Percentiles rank a stretch among this genome's conserved stretches.
These are phyloP conservation scores for Nitzschia palea DNA, from an alignment of 108 stramenopile species.

Conservation along the genomic window DNA sequence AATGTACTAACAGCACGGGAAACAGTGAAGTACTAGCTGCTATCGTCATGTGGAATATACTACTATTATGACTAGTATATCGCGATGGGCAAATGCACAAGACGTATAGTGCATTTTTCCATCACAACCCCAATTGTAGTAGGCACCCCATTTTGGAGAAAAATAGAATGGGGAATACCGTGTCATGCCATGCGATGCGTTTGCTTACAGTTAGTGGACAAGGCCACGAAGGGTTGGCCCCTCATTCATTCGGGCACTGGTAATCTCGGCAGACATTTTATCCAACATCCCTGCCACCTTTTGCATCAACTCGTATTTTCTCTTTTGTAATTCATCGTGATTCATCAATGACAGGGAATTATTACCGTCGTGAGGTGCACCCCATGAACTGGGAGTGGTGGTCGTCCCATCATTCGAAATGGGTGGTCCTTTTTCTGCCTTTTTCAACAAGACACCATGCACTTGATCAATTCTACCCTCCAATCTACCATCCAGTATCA, in stretches of 20 bases:
- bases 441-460: slow-evolving; percentile 50
- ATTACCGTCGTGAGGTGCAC: not conserved
- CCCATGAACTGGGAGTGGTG: not conserved
- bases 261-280: slow-evolving; percentile 13
- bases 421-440: slow-evolving; percentile 19
- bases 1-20: too few species aligned
- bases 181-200: too few species aligned
- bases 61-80: too few species aligned
- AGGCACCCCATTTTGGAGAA: too few species aligned
- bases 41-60: too few species aligned
- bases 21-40: too few species aligned
- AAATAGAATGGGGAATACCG: too few species aligned
- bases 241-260: slow-evolving; percentile 36
- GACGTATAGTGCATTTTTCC: too few species aligned
- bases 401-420: not conserved
- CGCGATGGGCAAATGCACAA: too few species aligned
- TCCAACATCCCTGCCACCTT: slow-evolving; percentile 24
- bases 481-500: slow-evolving; percentile 87
- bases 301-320: slow-evolving; percentile 31
- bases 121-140: too few species aligned
- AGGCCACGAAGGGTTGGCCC: slow-evolving; percentile 16
- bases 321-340: not conserved
- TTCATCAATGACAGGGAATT: not conserved
- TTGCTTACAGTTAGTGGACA: slow-evolving; percentile 30
- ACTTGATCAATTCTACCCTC: slow-evolving; percentile 83